Evolutionary conservation across 1,284 basidiomycete species (phyloP).

Genomic region (Ganoderma sp.): DNA sequence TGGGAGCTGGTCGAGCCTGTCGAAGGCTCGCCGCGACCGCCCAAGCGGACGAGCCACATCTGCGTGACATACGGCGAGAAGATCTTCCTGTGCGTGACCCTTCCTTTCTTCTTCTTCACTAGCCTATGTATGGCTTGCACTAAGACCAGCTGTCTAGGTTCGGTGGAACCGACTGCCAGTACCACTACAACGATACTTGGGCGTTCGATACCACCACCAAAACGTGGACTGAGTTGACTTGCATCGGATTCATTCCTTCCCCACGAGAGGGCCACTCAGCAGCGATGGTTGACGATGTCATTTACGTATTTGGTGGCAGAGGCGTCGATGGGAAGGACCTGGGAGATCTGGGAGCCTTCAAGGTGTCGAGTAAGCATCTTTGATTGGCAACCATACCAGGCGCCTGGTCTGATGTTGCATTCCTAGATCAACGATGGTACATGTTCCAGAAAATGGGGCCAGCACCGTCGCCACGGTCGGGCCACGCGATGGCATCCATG

Average conservation of each 20-base stretch:
- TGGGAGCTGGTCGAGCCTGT: conserved; percentile 84
- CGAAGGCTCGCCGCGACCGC: conserved; percentile 69
- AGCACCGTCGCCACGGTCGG: conserved; percentile 87
- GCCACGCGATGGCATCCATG: conserved; percentile 93
- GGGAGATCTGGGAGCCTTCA: conserved; percentile 95
- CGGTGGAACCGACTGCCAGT: conserved; percentile 97
- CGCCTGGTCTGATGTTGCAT: conserved; percentile 11
- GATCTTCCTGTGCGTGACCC: conserved; percentile 75
- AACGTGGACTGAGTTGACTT: conserved; percentile 92
- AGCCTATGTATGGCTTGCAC: conserved; percentile 13
- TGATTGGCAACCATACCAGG: not conserved
- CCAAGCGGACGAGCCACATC: conserved; percentile 92
- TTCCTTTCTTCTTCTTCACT: conserved; percentile 12
- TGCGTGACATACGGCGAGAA: conserved; percentile 87
- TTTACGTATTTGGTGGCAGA: conserved; percentile 97
- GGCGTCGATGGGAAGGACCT: conserved; percentile 98
- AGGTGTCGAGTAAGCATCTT: conserved; percentile 82
- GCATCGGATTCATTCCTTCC: conserved; percentile 97
- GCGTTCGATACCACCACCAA: conserved; percentile 86
- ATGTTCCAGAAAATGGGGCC: conserved; percentile 99
- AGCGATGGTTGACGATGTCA: conserved; percentile 95
- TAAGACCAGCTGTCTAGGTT: conserved; percentile 61
- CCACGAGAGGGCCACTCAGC: conserved; percentile 98
- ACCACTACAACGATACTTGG: conserved; percentile 99
- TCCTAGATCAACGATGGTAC: conserved; percentile 82